Conservation (phyloP, 2,329 filamentous ascomycete species). For the Zasmidium citrigriseum region DNA sequence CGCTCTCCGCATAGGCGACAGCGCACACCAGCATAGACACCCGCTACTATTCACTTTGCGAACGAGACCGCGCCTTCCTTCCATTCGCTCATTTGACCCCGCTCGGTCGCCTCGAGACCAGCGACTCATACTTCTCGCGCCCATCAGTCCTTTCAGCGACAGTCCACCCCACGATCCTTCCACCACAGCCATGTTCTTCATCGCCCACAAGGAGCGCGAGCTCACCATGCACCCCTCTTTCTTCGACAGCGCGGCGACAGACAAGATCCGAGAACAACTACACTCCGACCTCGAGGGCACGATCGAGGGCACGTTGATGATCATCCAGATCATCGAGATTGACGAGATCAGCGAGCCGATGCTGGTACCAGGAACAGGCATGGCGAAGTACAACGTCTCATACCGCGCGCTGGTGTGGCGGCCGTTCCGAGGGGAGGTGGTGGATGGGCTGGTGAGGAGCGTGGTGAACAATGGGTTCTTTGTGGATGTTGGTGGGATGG, state of each 20-base stretch:
- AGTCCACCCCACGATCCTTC: neutral
- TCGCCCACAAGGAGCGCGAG: constrained; percentile 92
- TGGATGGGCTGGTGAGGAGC: constrained; percentile 89
- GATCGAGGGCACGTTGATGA: constrained; percentile 93
- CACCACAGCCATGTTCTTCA: constrained; percentile 78
- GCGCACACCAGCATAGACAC: too few species aligned
- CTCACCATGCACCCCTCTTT: constrained; percentile 96
- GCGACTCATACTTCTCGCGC: neutral
- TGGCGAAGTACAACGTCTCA: constrained; percentile 91
- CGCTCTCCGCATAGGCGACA: too few species aligned
- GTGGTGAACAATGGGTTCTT: constrained; percentile 94
- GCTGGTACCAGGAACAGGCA: constrained; percentile 85
- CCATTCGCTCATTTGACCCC: neutral
- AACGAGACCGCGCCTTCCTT: too few species aligned
- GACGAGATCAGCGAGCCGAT: constrained; percentile 86
- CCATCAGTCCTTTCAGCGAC: neutral
- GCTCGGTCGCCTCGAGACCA: too few species aligned
- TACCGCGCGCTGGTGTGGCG: constrained; percentile 97
- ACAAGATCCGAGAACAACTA: constrained; percentile 85
- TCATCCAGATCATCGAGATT: constrained; percentile 96
- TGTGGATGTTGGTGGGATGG: constrained; percentile 75
- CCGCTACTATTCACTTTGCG: too few species aligned
- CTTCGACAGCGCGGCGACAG: constrained; percentile 90
- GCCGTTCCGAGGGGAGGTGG: constrained; percentile 96
- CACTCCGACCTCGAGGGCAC: constrained; percentile 92